These are phyloP conservation scores for Dentipellis fragilis DNA, from an alignment of 768 basidiomycete species.

Conservation along the genomic window DNA sequence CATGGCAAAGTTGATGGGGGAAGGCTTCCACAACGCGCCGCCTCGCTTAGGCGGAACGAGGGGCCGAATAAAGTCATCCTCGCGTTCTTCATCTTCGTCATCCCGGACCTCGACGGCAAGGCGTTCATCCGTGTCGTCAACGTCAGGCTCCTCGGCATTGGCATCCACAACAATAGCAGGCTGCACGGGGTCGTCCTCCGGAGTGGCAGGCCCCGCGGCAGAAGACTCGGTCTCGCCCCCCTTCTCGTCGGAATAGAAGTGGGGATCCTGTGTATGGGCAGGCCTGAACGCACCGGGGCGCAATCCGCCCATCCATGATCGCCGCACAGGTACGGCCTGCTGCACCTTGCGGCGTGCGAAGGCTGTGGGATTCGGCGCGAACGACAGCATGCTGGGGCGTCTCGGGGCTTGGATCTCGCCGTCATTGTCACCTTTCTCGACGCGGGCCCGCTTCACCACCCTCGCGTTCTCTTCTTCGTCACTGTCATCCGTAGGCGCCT, in stretches of 20 bases:
- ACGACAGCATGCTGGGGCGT: constrained; percentile 11
- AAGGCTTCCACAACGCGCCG: constrained; percentile 11
- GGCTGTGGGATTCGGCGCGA: constrained; percentile 22
- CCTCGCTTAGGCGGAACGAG: not conserved
- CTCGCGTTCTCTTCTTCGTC: not conserved
- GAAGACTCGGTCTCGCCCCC: not conserved
- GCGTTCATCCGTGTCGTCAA: constrained; percentile 4
- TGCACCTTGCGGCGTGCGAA: constrained; percentile 20
- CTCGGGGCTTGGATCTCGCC: constrained; percentile 5
- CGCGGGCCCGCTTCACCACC: not conserved
- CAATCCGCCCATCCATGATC: not conserved
- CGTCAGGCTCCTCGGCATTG: constrained; percentile 8
- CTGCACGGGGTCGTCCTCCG: constrained; percentile 9
- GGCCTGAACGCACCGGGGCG: not conserved
- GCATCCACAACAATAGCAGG: not conserved
- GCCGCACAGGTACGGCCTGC: not conserved
- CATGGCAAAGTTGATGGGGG: constrained; percentile 10
- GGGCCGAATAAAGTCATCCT: not conserved
- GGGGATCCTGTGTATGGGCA: not conserved
- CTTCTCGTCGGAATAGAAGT: not conserved
- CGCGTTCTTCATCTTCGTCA: not conserved
- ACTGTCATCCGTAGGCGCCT: not conserved
- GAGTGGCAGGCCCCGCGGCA: not conserved
- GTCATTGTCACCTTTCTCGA: not conserved
- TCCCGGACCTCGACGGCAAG: not conserved